Evolutionary conservation across 2,329 filamentous ascomycete genomes (phyloP).

Genomic region (Didymella sp.): DNA sequence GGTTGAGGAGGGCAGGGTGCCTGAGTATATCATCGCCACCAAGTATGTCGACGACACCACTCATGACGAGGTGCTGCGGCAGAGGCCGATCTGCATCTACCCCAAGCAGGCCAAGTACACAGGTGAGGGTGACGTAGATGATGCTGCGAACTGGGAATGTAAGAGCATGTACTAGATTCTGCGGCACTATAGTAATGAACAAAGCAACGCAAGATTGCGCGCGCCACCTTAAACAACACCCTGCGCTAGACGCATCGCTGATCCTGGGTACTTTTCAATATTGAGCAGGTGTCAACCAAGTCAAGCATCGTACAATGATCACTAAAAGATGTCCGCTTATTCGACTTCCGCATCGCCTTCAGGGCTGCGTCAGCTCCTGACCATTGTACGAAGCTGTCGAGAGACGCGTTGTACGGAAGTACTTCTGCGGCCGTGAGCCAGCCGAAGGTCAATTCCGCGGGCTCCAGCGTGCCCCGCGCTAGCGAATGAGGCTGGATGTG

Average conservation of each 20-base stretch:
- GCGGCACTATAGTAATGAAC: too few relatives aligned
- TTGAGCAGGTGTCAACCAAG: background rate
- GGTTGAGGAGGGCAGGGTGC: constrained; percentile 52
- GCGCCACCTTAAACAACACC: background rate
- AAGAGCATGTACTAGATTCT: constrained; percentile 23
- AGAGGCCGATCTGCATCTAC: constrained; percentile 47
- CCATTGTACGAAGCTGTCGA: constrained; percentile 6
- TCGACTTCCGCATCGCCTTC: background rate
- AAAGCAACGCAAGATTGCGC: too few relatives aligned
- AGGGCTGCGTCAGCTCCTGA: background rate
- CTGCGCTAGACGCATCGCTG: background rate
- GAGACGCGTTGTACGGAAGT: constrained; percentile 9
- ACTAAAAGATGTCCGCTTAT: background rate
- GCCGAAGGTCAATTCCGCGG: constrained; percentile 9
- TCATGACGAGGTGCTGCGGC: constrained; percentile 32
- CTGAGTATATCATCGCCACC: constrained; percentile 47
- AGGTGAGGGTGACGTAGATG: constrained; percentile 37
- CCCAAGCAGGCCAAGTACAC: constrained; percentile 41
- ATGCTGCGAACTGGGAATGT: constrained; percentile 41
- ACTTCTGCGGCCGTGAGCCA: constrained; percentile 9
- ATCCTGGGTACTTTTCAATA: background rate
- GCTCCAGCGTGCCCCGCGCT: constrained; percentile 27
- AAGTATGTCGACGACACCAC: constrained; percentile 39
- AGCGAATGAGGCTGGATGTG: constrained; percentile 26
- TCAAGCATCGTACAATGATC: constrained; percentile 1